These are phyloP conservation scores for Lithospermum erythrorhizon DNA, from an alignment of 257 asterid genomes.

Conservation along the genomic window DNA sequence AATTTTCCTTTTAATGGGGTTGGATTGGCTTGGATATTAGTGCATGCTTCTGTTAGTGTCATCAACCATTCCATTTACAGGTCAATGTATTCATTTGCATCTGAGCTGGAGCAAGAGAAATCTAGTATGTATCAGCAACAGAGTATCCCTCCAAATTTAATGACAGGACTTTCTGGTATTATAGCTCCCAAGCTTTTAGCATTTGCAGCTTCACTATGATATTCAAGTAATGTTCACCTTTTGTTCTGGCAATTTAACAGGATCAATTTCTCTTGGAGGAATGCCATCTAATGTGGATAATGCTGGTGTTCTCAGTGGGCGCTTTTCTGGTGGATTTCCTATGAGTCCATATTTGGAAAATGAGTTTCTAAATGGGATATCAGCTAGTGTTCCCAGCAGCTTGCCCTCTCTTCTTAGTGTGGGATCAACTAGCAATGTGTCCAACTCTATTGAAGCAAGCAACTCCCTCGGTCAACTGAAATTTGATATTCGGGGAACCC, in stretches of 20 bases:
- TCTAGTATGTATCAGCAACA: slow-evolving; percentile 45
- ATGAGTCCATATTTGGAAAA: slow-evolving; percentile 40
- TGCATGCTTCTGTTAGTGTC: neutral
- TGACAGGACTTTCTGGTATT: slow-evolving; percentile 71
- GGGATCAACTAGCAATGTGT: slow-evolving; percentile 44
- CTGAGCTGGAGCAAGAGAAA: slow-evolving; percentile 65
- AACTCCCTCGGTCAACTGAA: slow-evolving; percentile 41
- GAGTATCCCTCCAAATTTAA: slow-evolving; percentile 47
- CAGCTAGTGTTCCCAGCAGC: slow-evolving; percentile 61
- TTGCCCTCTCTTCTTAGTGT: slow-evolving; percentile 42
- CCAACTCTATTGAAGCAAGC: slow-evolving; percentile 43
- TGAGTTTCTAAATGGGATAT: slow-evolving; percentile 42
- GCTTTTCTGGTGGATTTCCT: slow-evolving; percentile 39
- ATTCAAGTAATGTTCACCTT: slow-evolving; percentile 12
- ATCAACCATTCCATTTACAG: slow-evolving; percentile 27
- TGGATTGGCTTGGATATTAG: neutral
- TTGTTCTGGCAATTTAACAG: slow-evolving; percentile 29
- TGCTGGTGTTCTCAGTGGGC: slow-evolving; percentile 35
- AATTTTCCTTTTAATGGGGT: neutral
- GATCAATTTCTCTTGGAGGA: slow-evolving; percentile 43
- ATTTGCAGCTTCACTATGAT: slow-evolving; percentile 12
- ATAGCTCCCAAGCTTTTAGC: slow-evolving; percentile 9
- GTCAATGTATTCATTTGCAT: slow-evolving; percentile 42
- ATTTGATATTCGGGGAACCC: slow-evolving; percentile 42
- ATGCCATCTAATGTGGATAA: slow-evolving; percentile 32